Evolutionary conservation across 2,329 filamentous ascomycete species (phyloP).

Genomic region (Microdochium nivale): DNA sequence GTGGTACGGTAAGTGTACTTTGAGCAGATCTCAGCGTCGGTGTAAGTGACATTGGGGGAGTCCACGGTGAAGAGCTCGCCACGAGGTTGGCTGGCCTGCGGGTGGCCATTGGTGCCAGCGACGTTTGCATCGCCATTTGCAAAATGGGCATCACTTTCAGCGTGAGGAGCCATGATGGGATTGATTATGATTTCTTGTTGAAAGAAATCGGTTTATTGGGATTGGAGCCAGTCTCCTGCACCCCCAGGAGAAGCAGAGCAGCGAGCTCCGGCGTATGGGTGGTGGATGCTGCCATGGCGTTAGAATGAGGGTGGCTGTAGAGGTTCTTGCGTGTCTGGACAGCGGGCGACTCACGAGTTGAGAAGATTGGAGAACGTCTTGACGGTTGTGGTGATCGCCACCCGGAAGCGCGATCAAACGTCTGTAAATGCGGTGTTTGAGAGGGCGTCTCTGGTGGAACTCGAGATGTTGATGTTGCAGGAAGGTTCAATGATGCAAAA

Average conservation of each 20-base stretch:
- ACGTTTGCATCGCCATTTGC: constrained; percentile 51
- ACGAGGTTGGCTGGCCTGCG: constrained; percentile 25
- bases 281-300: constrained; percentile 59
- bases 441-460: neutral
- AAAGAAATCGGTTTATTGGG: constrained; percentile 36
- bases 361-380: constrained; percentile 99
- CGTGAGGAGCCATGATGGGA: constrained; percentile 84
- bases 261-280: constrained; percentile 94
- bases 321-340: neutral
- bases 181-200: constrained; percentile 16
- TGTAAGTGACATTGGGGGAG: constrained; percentile 90
- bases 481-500: neutral
- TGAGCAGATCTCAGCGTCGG: constrained; percentile 78
- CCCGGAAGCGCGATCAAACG: constrained; percentile 45
- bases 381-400: constrained; percentile 58
- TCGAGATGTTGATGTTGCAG: neutral
- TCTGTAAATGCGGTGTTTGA: constrained; percentile 9
- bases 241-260: constrained; percentile 83
- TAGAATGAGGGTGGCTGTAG: constrained; percentile 5
- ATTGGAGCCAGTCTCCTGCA: constrained; percentile 61
- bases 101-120: constrained; percentile 21
- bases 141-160: constrained; percentile 49
- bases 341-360: constrained; percentile 65
- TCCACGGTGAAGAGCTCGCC: constrained; percentile 73
- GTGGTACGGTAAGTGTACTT: constrained; percentile 97